Base-by-base conservation (phyloP, 768 basidiomycete species). In the Scleroderma citrinum region DNA sequence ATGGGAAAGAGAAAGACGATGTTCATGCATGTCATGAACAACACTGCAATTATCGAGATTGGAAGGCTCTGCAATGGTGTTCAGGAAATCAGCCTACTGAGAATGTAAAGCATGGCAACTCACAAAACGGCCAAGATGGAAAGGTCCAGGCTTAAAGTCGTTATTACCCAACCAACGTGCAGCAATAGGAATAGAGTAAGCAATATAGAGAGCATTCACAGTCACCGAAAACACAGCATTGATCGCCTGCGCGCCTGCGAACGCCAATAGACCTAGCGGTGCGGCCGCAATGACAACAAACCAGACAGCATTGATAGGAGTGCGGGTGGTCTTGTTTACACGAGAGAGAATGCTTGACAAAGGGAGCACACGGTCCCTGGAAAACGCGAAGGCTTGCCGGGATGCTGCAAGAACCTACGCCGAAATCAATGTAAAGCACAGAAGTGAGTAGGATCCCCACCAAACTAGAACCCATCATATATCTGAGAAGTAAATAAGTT, bases 401-500 rank as follows among this genome's bases (percentile, higher is more conserved):
- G 75, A 74, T 19, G 72, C 74, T 71, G 72, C 0, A 19, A 44
- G 29, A 23, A 44, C 20, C 43, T 44, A 29, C 6, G 19, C 30
- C 5, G 16, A 73, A 74, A 57, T 85, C 80, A 57, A 29, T 14
- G 11, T 20, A n/a, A 12, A 31, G 29, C 10, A 16, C 24, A 44
- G 13, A 21, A n/a, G 17, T 13, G 11, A 17, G 38, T 39, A 17
- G 8, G 19, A 16, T 2, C 7, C 29, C 46, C 21, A 75, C 75
- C 65, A 71, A 71, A 50, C 74, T 74, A 1, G 74, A 72, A 23
- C 73, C 76, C 70, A 77, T 75, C 69, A 75, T 72, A 51, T 70
- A 75, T 49, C 72, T 72, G 30, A 34, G 32, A 7, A 38, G 7
- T 7, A 20, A 4, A 44, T 46, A 23, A 53, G 30, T 4, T 41